Evolutionary conservation across 2,329 filamentous ascomycete species (phyloP).

Genomic region (Penicillium verrucosum): DNA sequence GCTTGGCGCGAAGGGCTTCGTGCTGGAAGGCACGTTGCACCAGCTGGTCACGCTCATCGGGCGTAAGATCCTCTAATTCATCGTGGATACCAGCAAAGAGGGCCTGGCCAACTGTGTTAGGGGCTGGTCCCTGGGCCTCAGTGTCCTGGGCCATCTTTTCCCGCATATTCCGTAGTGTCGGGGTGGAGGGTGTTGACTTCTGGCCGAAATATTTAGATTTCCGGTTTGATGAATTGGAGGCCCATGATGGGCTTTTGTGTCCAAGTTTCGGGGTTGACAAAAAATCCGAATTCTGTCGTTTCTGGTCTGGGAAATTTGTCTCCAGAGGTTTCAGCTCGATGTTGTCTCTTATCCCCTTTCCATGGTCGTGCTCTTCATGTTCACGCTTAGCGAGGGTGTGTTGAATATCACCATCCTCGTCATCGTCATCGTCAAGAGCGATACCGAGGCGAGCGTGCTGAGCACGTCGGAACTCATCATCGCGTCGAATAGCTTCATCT

Average conservation of each 20-base stretch:
- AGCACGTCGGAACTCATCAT: conserved; percentile 79
- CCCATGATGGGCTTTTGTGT: conserved; percentile 41
- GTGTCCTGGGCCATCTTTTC: conserved; percentile 52
- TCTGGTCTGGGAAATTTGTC: conserved; percentile 19
- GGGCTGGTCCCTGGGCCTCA: conserved; percentile 63
- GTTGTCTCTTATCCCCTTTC: conserved; percentile 48
- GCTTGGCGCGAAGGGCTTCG: conserved; percentile 74
- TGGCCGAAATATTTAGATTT: conserved; percentile 41
- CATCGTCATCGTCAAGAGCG: conserved; percentile 52
- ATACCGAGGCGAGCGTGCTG: conserved; percentile 69
- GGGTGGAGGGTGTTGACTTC: conserved; percentile 33
- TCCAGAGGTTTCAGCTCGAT: conserved; percentile 46
- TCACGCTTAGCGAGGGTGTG: conserved; percentile 47
- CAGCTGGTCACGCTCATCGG: conserved; percentile 80
- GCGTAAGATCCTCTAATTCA: conserved; percentile 89
- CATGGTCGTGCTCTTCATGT: conserved; percentile 37
- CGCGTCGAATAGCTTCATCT: conserved; percentile 87
- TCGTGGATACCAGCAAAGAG: conserved; percentile 86
- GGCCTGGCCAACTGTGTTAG: conserved; percentile 66
- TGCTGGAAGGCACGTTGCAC: conserved; percentile 89
- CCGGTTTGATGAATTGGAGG: conserved; percentile 40
- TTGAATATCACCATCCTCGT: conserved; percentile 35
- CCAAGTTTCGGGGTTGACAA: conserved; percentile 24
- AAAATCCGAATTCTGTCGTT: conserved; percentile 11
- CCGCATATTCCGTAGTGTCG: conserved; percentile 33